These are phyloP conservation scores for Rehmannia glutinosa DNA, from an alignment of 257 asterid species.

Conservation along the genomic window DNA sequence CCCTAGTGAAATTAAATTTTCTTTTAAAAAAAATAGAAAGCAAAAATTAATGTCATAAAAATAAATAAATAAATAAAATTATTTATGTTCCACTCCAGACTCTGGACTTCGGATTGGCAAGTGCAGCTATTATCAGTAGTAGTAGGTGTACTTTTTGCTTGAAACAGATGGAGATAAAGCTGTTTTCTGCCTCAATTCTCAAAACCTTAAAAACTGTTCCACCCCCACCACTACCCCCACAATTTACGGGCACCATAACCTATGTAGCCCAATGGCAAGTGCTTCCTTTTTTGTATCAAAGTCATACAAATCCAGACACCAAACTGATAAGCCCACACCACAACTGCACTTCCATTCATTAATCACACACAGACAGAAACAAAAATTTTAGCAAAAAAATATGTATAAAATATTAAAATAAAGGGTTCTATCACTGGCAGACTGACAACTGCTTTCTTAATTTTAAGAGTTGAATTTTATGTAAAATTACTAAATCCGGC, in stretches of 20 bases:
- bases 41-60: no score
- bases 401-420: no score
- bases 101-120: background rate
- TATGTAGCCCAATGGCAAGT: slow-evolving; percentile 24
- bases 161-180: slow-evolving; percentile 13
- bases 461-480: slow-evolving; percentile 16
- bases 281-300: slow-evolving; percentile 24
- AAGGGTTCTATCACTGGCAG: slow-evolving; percentile 6
- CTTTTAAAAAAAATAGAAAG: background rate
- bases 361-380: background rate
- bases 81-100: background rate
- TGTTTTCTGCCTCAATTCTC: slow-evolving; percentile 18
- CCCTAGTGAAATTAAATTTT: no score
- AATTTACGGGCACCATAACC: slow-evolving; percentile 41
- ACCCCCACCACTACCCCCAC: slow-evolving; percentile 30
- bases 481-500: slow-evolving; percentile 14
- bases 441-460: slow-evolving; percentile 22
- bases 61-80: no score
- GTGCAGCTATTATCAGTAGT: background rate
- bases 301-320: slow-evolving; percentile 27
- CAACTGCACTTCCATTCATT: slow-evolving; percentile 12
- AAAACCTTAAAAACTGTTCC: slow-evolving; percentile 32
- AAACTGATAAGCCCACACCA: slow-evolving; percentile 21
- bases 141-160: slow-evolving; percentile 29
- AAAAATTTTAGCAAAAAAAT: background rate